A percentile compares a stretch with the other conserved stretches of the same genome.
phyloP scores from a whole-genome alignment of 768 basidiomycete species.

The Pisolithus orientalis region DNA sequence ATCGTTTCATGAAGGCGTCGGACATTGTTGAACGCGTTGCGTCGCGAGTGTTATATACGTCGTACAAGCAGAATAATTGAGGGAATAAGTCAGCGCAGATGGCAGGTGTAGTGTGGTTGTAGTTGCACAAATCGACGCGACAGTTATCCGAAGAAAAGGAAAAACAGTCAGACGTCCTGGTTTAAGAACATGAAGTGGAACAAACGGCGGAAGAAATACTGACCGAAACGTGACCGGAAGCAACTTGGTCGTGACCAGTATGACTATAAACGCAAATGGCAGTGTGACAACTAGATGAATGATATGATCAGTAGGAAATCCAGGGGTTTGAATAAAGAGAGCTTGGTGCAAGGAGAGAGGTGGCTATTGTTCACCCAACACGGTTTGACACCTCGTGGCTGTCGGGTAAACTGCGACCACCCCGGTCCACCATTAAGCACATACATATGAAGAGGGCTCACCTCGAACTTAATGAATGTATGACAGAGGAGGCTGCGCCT shows the following conservation, averaged over 20 bases:
- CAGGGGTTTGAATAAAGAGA: slow-evolving; percentile 11
- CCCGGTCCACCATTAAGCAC: not conserved
- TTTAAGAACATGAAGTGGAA: slow-evolving; percentile 11
- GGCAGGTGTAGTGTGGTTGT: slow-evolving; percentile 12
- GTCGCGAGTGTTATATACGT: slow-evolving; percentile 5
- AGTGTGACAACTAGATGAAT: slow-evolving; percentile 13
- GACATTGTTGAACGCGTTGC: slow-evolving; percentile 23
- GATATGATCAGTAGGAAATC: slow-evolving; percentile 13
- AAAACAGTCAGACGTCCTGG: slow-evolving; percentile 10
- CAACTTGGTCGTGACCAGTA: slow-evolving; percentile 17
- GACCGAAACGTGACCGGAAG: slow-evolving; percentile 16
- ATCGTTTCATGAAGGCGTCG: slow-evolving; percentile 30
- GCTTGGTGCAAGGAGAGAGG: slow-evolving; percentile 13
- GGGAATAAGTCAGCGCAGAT: slow-evolving; percentile 12
- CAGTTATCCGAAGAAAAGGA: not conserved
- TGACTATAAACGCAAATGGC: slow-evolving; percentile 14
- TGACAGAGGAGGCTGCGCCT: slow-evolving; percentile 72
- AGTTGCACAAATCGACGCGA: slow-evolving; percentile 7
- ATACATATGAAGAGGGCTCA: slow-evolving; percentile 24
- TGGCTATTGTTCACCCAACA: slow-evolving; percentile 23
- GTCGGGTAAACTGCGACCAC: slow-evolving; percentile 11
- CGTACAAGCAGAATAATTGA: slow-evolving; percentile 16
- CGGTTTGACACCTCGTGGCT: slow-evolving; percentile 18
- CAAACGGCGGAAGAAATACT: slow-evolving; percentile 22
- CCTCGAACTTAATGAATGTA: slow-evolving; percentile 56